Evolutionary conservation across 1,284 basidiomycete species (phyloP).

Genomic region (Cutaneotrichosporon cyanovorans): DNA sequence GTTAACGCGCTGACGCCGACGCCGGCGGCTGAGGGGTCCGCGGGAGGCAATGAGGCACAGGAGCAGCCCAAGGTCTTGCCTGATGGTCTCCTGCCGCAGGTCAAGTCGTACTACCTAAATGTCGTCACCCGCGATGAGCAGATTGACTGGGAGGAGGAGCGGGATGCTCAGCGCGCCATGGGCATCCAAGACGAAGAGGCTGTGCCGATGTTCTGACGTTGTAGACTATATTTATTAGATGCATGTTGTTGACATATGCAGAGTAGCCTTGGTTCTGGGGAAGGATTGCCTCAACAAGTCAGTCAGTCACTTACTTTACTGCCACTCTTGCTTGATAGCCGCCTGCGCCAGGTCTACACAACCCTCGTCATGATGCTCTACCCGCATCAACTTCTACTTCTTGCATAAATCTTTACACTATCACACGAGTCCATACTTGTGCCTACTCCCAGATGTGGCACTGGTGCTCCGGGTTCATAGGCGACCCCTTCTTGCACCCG

Average conservation of each 20-base stretch:
- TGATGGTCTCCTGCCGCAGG: slow-evolving; percentile 20
- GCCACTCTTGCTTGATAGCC: too few species aligned
- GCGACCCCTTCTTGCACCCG: slow-evolving; percentile 40
- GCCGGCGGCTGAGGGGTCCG: not conserved
- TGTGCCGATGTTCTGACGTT: slow-evolving; percentile 5
- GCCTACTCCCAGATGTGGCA: not conserved
- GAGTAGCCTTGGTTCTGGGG: too few species aligned
- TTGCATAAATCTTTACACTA: too few species aligned
- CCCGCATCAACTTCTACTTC: too few species aligned
- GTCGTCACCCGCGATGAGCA: slow-evolving; percentile 29
- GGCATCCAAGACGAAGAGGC: slow-evolving; percentile 31
- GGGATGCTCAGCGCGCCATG: slow-evolving; percentile 37
- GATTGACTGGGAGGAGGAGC: slow-evolving; percentile 45
- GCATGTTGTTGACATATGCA: too few species aligned
- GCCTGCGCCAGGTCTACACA: too few species aligned
- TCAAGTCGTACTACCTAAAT: slow-evolving; percentile 32
- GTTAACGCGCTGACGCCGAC: slow-evolving; percentile 21
- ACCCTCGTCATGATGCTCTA: too few species aligned
- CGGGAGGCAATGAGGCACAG: not conserved
- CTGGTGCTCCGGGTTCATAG: slow-evolving; percentile 21
- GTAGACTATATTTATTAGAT: not conserved
- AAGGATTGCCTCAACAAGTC: too few species aligned
- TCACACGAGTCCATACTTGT: too few species aligned
- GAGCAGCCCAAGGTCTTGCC: slow-evolving; percentile 14
- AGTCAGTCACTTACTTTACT: too few species aligned